A percentile compares a stretch with the other conserved stretches of the same genome.
phyloP scores from a whole-genome alignment of 306 rosid species.

The Cicer yamashitae region DNA sequence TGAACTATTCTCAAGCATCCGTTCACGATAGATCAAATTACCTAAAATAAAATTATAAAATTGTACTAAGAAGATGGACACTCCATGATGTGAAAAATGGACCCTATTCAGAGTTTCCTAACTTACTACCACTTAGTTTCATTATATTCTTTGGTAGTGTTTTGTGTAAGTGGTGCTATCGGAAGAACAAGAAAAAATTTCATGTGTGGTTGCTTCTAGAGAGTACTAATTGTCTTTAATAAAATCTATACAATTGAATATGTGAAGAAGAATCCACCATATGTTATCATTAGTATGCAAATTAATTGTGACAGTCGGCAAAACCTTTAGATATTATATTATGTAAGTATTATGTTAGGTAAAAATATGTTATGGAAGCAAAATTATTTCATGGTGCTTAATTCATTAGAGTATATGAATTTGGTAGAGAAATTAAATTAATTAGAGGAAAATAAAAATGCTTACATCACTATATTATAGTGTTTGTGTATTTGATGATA shows the following conservation, averaged over 20 bases:
- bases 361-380: slow-evolving; percentile 19
- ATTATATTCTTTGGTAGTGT: slow-evolving; percentile 30
- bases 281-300: background rate
- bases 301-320: slow-evolving; percentile 48
- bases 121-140: slow-evolving; percentile 47
- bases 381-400: slow-evolving; percentile 11
- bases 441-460: background rate
- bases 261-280: background rate
- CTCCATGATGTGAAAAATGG: slow-evolving; percentile 43
- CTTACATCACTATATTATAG: background rate
- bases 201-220: slow-evolving; percentile 22
- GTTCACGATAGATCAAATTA: no score
- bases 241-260: background rate
- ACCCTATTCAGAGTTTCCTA: slow-evolving; percentile 38
- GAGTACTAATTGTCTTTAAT: background rate
- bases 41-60: no score
- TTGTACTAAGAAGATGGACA: background rate
- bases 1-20: no score
- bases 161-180: slow-evolving; percentile 38
- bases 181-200: background rate
- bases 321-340: slow-evolving; percentile 44
- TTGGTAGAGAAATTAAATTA: background rate
- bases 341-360: no score
- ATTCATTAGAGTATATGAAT: background rate
- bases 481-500: background rate